Conservation (phyloP, 2,329 filamentous ascomycete genomes). For the Colletotrichum horii region DNA sequence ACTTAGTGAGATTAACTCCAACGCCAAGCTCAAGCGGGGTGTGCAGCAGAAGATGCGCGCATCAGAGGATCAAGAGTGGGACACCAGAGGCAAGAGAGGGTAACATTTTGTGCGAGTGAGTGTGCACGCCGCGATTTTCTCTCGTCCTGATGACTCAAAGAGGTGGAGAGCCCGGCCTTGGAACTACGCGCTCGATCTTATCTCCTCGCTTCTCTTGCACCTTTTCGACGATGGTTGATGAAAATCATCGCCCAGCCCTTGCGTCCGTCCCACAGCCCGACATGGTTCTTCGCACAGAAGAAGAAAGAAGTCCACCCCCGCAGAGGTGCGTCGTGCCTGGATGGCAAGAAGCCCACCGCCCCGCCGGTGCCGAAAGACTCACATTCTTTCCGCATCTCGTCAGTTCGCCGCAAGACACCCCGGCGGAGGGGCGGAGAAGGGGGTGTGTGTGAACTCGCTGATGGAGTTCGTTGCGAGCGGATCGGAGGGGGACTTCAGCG, state of each 20-base stretch:
- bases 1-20: slow-evolving; percentile 1
- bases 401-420: not conserved
- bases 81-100: not conserved
- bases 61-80: not conserved
- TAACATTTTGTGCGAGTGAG: not conserved
- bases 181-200: not conserved
- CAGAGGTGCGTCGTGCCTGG: not conserved
- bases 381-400: not conserved
- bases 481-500: not conserved
- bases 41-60: not conserved
- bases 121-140: not conserved
- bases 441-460: not conserved
- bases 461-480: not conserved
- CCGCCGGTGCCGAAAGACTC: not conserved
- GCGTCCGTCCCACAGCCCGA: not conserved
- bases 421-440: not conserved
- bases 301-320: not conserved
- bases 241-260: not conserved
- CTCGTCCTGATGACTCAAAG: not conserved
- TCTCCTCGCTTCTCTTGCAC: not conserved
- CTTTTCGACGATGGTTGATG: not conserved
- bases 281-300: not conserved
- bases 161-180: not conserved
- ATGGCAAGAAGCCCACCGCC: not conserved
- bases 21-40: not conserved